Evolutionary conservation across 176 grass and related monocot genomes (phyloP), one percentile per base, ranked within the genome.

Genomic region (Saccharum officinarum): DNA sequence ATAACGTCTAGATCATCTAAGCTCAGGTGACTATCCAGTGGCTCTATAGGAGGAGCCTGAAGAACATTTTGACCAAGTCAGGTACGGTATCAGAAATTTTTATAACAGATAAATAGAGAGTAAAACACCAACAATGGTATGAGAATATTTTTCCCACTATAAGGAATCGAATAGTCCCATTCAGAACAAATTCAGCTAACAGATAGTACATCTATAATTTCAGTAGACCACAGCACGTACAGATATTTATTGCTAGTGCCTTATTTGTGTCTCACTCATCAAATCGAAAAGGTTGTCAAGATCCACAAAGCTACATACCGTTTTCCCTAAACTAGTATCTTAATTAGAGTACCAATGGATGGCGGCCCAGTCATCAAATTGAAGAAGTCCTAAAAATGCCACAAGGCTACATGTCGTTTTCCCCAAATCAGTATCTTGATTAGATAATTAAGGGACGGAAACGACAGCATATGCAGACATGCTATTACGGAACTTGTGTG

Each of bases 1-100:
- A 97, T 87, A 55, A 83, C 34, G 1, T 99, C 94, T 37, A 99
- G 82, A 81, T 97, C 97, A 60, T 93, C 92, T 49, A 94, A n/a
- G 78, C 75, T 96, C 86, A 99, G 55, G n/a, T 96, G 92, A 84
- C 74, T 85, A 45, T 92, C 97, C 73, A 86, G 68, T 6, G 86
- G 90, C 73, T 91, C 85, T 82, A 94, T 84, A 78, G 72, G 82
- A 87, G 90, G 67, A 46, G 79, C 84, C 97, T 99, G 69, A n/a
- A 82, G 22, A 91, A 91, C 18, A 80, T 82, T 76, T 77, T 22
- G 18, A 66, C 12, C 22, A 77, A 28, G 40, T 2, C 42, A 67
- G 40, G 69, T 31, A 67, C 20, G 78, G 14, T 40, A 81, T 49
- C 80, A 82, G 59, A 79, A 47, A 87, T 6, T 30, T 61, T 78